A percentile compares a stretch with the other conserved stretches of the same genome.
These are phyloP conservation scores for Fusarium praegraminearum DNA, from an alignment of 2,329 filamentous ascomycete genomes.

Conservation along the genomic window DNA sequence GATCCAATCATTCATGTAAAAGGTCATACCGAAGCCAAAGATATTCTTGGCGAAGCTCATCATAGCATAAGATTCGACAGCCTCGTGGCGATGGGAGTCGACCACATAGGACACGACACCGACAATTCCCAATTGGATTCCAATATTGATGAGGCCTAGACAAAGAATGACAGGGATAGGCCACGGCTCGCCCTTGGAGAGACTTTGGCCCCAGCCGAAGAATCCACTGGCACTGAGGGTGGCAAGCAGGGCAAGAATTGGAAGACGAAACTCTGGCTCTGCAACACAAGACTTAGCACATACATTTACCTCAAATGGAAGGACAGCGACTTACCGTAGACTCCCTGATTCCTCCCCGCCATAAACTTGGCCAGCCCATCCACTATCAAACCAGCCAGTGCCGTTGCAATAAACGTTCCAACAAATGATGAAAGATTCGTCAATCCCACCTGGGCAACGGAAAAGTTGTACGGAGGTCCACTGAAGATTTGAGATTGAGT, in stretches of 20 bases:
- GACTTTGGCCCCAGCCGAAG: conserved; percentile 3
- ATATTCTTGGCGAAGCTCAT: conserved; percentile 12
- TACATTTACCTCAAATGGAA: too few relatives aligned
- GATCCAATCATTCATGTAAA: conserved; percentile 8
- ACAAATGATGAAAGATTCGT: not conserved
- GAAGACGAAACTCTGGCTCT: conserved; percentile 9
- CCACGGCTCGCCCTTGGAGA: not conserved
- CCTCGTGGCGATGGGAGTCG: not conserved
- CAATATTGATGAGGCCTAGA: not conserved
- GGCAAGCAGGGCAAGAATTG: not conserved
- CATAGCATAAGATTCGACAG: not conserved
- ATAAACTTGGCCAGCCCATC: not conserved
- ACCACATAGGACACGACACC: not conserved
- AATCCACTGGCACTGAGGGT: not conserved
- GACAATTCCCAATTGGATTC: not conserved
- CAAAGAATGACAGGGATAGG: not conserved
- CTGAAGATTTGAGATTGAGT: not conserved
- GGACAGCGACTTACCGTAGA: conserved; percentile 4
- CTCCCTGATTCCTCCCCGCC: not conserved
- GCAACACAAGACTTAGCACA: not conserved
- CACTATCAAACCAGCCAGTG: not conserved
- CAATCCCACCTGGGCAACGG: not conserved
- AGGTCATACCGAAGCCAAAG: conserved; percentile 2
- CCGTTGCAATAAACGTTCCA: not conserved
- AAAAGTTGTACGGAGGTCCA: not conserved